Evolutionary conservation across 2,329 filamentous ascomycete species (phyloP).

Genomic region (Ramularia collo-cygni): DNA sequence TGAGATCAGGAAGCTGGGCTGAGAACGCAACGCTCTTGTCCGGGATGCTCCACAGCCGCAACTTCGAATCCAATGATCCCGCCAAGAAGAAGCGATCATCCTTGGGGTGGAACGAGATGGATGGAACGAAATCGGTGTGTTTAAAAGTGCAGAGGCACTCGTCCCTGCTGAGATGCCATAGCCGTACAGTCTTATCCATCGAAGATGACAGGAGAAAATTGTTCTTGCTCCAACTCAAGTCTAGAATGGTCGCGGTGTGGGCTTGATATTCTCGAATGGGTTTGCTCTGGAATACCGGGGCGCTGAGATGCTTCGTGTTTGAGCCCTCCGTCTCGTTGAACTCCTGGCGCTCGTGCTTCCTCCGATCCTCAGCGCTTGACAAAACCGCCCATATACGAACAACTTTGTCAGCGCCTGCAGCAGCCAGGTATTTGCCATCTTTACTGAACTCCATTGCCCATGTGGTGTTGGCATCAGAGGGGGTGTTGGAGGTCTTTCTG

Average conservation of each 20-base stretch:
- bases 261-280: slow-evolving; percentile 74
- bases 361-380: slow-evolving; percentile 70
- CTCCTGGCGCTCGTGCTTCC: slow-evolving; percentile 65
- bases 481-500: slow-evolving; percentile 38
- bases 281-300: slow-evolving; percentile 79
- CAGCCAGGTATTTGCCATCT: slow-evolving; percentile 83
- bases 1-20: slow-evolving; percentile 71
- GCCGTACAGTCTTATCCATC: slow-evolving; percentile 92
- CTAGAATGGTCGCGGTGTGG: slow-evolving; percentile 78
- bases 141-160: slow-evolving; percentile 93
- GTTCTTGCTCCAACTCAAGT: slow-evolving; percentile 98
- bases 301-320: slow-evolving; percentile 56
- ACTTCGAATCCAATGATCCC: slow-evolving; percentile 79
- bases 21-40: slow-evolving; percentile 89
- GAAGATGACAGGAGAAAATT: slow-evolving; percentile 93
- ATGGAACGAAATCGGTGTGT: slow-evolving; percentile 91
- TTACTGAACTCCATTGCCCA: slow-evolving; percentile 92
- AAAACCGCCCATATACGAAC: slow-evolving; percentile 88
- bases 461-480: slow-evolving; percentile 50
- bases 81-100: slow-evolving; percentile 97
- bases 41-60: slow-evolving; percentile 93
- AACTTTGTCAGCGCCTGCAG: slow-evolving; percentile 81
- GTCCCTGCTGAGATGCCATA: slow-evolving; percentile 82
- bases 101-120: slow-evolving; percentile 85
- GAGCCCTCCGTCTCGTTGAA: slow-evolving; percentile 44